Evolutionary conservation across 2,329 filamentous ascomycete species (phyloP), one percentile per base, ranked within the genome.

Genomic region (Zopfia rhizophila): DNA sequence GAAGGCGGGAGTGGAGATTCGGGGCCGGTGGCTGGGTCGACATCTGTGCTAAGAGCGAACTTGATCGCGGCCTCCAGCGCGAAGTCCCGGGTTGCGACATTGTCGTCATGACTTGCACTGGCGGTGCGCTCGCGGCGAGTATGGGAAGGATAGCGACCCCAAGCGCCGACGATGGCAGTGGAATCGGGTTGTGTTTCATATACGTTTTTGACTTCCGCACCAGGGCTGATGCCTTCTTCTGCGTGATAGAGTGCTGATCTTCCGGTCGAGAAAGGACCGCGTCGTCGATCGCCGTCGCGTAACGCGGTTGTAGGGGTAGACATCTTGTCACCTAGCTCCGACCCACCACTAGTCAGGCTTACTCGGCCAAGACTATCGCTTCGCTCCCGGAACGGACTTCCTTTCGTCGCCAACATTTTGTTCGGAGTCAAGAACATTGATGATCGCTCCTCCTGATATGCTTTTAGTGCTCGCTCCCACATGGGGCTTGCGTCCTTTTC

Each of bases 71-170:
- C 55, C 45, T 72, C 69, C 4, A 70, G 56, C 1, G 70, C 74
- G 51, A 78, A 78, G 55, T 78, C 75, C 2, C 73, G 72, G 10
- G 69, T 61, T 11, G 65, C 58, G 17, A 79, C 68, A 6, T 59
- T 48, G 35, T 79, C 76, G 2, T 48, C 24, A 16, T 60, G 58
- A 1, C 72, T 65, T 4, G 76, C 75, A 30, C 73, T 73, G 8
- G 61, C 58, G 19, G 67, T 69, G 10, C 77, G 72, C 19, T 70
- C 61, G 1, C 58, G 51, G n/a, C 76, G 73, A 4, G 70, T 75
- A 45, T 79, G 75, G 5, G 73, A 77, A 1, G 77, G 75, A 29
- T 74, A 80, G 3, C 72, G 68, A 18, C 73, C 69, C 77, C 77
- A 80, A 2, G 75, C 65, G n/a, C 70, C 68, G 3, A 69, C 56